phyloP scores from a whole-genome alignment of 2,329 filamentous ascomycete species.

The Epichloe sibirici region DNA sequence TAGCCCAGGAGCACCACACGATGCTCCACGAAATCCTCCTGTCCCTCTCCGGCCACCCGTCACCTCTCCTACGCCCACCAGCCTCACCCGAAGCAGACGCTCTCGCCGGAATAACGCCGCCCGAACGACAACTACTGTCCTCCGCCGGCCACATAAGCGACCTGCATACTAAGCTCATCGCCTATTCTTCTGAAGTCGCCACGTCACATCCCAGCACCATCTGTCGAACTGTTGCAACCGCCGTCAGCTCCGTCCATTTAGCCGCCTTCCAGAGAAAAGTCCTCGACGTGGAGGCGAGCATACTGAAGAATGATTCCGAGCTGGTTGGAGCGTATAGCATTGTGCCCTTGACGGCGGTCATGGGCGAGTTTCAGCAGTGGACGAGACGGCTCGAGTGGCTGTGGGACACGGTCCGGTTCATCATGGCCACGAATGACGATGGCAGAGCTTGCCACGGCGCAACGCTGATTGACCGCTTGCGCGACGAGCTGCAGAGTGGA shows the following conservation, averaged over 20 bases:
- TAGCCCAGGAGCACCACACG: conserved; percentile 4
- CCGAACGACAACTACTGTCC: conserved; percentile 70
- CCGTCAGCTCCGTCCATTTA: conserved; percentile 64
- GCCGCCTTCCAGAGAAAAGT: conserved; percentile 73
- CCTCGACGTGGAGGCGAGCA: conserved; percentile 67
- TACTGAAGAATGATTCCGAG: conserved; percentile 63
- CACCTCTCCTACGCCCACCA: conserved; percentile 59
- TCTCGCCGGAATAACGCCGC: conserved; percentile 50
- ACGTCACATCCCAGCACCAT: conserved; percentile 66
- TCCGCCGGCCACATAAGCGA: conserved; percentile 67
- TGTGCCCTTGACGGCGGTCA: conserved; percentile 76
- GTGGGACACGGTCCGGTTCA: conserved; percentile 59
- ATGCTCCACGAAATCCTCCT: conserved; percentile 99
- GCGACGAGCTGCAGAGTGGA: conserved; percentile 70
- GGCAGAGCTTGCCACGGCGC: conserved; percentile 48
- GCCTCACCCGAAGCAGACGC: conserved; percentile 33
- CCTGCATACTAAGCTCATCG: conserved; percentile 61
- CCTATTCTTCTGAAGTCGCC: conserved; percentile 53
- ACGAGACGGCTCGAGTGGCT: conserved; percentile 76
- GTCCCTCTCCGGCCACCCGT: conserved; percentile 87
- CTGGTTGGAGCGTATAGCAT: conserved; percentile 88
- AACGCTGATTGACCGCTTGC: conserved; percentile 63
- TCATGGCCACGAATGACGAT: conserved; percentile 34
- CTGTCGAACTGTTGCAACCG: conserved; percentile 75
- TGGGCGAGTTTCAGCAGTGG: conserved; percentile 81